Conservation (phyloP, 257 asterid species). For the Ligustrum vulgare region DNA sequence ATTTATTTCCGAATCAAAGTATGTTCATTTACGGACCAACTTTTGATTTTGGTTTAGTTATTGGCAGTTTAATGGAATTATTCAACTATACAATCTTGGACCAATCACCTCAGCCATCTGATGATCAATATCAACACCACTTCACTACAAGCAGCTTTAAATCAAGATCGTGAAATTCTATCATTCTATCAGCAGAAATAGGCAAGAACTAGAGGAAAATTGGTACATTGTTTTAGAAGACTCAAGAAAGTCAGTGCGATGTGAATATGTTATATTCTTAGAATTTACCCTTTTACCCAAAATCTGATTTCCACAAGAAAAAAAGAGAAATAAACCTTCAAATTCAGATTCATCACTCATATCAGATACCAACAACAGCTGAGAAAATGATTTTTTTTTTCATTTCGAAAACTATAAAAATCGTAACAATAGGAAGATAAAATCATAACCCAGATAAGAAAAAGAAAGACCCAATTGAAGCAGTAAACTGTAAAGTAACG, state of each 20-base stretch:
- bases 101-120: constrained; percentile 48
- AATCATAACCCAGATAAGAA: background rate
- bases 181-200: constrained; percentile 7
- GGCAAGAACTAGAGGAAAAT: background rate
- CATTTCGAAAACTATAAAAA: background rate
- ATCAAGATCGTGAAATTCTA: constrained; percentile 20
- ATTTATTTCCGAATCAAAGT: constrained; percentile 15
- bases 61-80: background rate
- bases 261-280: constrained; percentile 11
- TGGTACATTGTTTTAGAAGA: constrained; percentile 1
- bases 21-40: background rate
- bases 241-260: constrained; percentile 18
- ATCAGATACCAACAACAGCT: background rate
- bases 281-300: background rate
- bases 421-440: background rate
- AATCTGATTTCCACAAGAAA: background rate
- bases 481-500: background rate
- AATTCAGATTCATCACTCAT: background rate
- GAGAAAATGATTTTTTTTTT: background rate
- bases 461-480: background rate
- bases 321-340: background rate
- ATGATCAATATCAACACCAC: constrained; percentile 22
- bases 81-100: constrained; percentile 61
- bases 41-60: background rate
- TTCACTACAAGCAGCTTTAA: constrained; percentile 21